Conservation (phyloP, 208 protist genomes). For the Angomonas deanei region DNA sequence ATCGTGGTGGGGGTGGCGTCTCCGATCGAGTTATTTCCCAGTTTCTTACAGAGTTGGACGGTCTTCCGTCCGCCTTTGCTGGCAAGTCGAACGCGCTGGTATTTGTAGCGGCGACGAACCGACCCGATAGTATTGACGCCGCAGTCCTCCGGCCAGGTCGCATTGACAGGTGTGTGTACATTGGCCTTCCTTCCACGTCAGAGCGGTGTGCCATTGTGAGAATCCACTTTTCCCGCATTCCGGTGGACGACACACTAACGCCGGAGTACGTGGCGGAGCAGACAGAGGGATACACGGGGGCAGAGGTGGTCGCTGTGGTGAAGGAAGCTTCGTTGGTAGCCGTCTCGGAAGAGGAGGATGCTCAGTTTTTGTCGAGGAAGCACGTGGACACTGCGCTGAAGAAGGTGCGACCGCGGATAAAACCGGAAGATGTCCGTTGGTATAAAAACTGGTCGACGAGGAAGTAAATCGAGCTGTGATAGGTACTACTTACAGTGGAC, state of each 20-base stretch:
- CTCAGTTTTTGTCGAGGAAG: constrained; percentile 22
- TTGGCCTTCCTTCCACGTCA: constrained; percentile 73
- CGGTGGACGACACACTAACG: constrained; percentile 45
- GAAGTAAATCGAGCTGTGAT: background rate
- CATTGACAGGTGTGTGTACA: constrained; percentile 91
- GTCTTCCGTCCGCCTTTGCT: constrained; percentile 41
- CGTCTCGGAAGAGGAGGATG: constrained; percentile 51
- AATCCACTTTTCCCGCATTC: constrained; percentile 74
- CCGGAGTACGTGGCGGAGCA: constrained; percentile 32
- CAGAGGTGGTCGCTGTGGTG: constrained; percentile 90
- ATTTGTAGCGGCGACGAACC: constrained; percentile 92
- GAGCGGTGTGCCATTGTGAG: constrained; percentile 83
- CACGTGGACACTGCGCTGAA: constrained; percentile 59
- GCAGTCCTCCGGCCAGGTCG: constrained; percentile 91
- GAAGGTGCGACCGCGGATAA: constrained; percentile 52
- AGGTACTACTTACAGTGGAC: background rate
- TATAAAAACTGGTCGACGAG: constrained; percentile 43
- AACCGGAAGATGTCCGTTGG: constrained; percentile 44
- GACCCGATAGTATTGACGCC: constrained; percentile 84
- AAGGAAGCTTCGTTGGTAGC: constrained; percentile 88
- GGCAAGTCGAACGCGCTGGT: constrained; percentile 86
- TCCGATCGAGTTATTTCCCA: constrained; percentile 98
- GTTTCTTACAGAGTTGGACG: constrained; percentile 91
- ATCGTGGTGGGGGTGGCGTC: constrained; percentile 81
- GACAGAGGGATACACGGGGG: constrained; percentile 89